Conservation (phyloP, 2,329 filamentous ascomycete species). For the Talaromyces islandicus region DNA sequence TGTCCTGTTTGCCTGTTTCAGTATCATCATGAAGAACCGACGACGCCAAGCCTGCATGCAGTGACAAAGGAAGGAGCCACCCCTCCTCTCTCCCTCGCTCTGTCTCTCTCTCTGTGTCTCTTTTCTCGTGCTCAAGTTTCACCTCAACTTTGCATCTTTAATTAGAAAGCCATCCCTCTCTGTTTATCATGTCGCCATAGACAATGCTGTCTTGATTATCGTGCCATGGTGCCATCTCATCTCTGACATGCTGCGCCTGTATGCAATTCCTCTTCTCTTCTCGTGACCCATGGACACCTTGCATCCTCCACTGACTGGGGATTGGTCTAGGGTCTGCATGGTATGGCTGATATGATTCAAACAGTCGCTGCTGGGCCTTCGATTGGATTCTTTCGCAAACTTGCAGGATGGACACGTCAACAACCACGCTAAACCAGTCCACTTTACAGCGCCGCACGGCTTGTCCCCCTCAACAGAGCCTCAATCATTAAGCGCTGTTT, state of each 20-base stretch:
- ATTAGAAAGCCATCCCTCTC: neutral
- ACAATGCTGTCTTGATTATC: neutral
- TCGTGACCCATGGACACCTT: neutral
- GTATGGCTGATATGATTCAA: neutral
- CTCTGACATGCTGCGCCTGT: neutral
- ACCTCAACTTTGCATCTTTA: neutral
- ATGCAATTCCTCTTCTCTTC: neutral
- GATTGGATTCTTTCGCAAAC: conserved; percentile 15
- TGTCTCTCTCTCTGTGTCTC: too few relatives aligned
- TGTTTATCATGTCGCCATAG: neutral
- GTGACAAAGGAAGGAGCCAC: neutral
- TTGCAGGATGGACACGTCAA: conserved; percentile 25
- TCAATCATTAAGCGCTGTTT: conserved; percentile 1
- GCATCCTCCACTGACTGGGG: neutral
- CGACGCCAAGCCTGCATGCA: neutral
- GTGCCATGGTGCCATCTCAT: neutral
- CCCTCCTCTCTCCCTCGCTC: neutral
- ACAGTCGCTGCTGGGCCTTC: neutral
- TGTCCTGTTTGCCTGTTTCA: neutral
- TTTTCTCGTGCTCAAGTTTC: neutral
- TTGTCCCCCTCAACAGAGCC: conserved; percentile 4
- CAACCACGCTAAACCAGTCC: conserved; percentile 12
- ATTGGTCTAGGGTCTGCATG: neutral
- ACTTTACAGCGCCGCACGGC: conserved; percentile 1
- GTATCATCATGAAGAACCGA: neutral